Evolutionary conservation across 2,329 filamentous ascomycete genomes (phyloP).

Genomic region (Dothiorella sarmentorum): DNA sequence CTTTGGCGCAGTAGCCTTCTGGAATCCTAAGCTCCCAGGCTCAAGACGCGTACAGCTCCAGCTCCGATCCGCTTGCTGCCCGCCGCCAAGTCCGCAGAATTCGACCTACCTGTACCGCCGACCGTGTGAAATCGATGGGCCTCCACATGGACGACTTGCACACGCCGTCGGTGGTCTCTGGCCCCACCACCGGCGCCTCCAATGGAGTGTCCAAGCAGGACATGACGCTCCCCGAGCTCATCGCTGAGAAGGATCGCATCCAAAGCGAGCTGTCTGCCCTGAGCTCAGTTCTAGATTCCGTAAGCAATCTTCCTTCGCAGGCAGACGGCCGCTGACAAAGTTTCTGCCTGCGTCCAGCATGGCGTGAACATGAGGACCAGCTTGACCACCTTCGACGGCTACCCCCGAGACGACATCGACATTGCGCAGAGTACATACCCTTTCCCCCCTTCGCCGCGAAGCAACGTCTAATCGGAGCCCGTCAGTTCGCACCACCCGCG

Average conservation of each 20-base stretch:
- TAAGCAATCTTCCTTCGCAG: slow-evolving; percentile 41
- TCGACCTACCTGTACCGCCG: neutral
- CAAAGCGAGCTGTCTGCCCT: slow-evolving; percentile 85
- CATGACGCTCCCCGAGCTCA: slow-evolving; percentile 73
- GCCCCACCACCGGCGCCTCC: slow-evolving; percentile 61
- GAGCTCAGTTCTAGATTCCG: slow-evolving; percentile 82
- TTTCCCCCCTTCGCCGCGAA: neutral
- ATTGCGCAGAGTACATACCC: slow-evolving; percentile 75
- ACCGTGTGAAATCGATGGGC: slow-evolving; percentile 43
- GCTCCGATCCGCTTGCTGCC: neutral
- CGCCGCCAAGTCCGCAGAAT: neutral
- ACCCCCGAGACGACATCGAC: slow-evolving; percentile 88
- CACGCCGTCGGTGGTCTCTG: slow-evolving; percentile 70
- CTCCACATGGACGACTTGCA: slow-evolving; percentile 65
- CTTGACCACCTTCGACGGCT: slow-evolving; percentile 85
- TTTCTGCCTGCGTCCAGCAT: slow-evolving; percentile 60
- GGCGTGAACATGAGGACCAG: slow-evolving; percentile 88
- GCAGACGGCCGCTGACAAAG: slow-evolving; percentile 22
- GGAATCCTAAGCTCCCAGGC: neutral
- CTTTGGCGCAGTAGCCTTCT: neutral
- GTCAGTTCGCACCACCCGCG: slow-evolving; percentile 84
- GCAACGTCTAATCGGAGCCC: slow-evolving; percentile 9
- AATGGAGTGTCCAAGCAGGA: slow-evolving; percentile 62
- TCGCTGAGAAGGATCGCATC: slow-evolving; percentile 76
- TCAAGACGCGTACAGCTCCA: neutral